Evolutionary conservation across 169 alveolate species (phyloP).

Genomic region (Plasmodium relictum): DNA sequence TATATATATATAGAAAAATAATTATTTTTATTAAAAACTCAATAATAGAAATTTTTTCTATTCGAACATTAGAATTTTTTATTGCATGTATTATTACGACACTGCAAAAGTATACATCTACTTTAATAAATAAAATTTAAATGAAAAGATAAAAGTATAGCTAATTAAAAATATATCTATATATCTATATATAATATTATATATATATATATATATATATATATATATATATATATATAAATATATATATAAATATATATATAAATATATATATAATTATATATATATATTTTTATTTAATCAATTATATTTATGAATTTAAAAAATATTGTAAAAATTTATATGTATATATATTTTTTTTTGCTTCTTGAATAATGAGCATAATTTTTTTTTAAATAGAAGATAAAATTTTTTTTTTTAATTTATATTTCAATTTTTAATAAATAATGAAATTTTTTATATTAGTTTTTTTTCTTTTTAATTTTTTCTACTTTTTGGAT

Average conservation of each 20-base stretch:
- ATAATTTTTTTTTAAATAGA: background rate
- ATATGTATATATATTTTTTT: background rate
- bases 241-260: background rate
- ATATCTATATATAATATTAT: background rate
- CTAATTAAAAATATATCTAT: background rate
- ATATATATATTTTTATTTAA: background rate
- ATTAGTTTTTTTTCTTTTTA: conserved; percentile 13
- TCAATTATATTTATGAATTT: background rate
- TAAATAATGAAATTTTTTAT: background rate
- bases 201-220: conserved; percentile 1
- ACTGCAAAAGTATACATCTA: too few relatives aligned
- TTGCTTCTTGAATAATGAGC: background rate
- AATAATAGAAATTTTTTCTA: too few relatives aligned
- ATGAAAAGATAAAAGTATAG: background rate
- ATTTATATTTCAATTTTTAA: background rate
- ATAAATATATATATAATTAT: background rate
- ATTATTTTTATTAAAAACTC: too few relatives aligned
- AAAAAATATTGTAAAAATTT: background rate
- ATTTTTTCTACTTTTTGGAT: conserved; percentile 13
- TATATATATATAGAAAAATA: too few relatives aligned
- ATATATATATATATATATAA: background rate
- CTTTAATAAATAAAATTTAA: too few relatives aligned
- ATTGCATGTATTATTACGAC: background rate
- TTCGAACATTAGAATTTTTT: background rate
- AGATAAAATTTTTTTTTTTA: background rate